Conservation (phyloP, 108 stramenopile species). For the Fragilaria crotonensis region DNA sequence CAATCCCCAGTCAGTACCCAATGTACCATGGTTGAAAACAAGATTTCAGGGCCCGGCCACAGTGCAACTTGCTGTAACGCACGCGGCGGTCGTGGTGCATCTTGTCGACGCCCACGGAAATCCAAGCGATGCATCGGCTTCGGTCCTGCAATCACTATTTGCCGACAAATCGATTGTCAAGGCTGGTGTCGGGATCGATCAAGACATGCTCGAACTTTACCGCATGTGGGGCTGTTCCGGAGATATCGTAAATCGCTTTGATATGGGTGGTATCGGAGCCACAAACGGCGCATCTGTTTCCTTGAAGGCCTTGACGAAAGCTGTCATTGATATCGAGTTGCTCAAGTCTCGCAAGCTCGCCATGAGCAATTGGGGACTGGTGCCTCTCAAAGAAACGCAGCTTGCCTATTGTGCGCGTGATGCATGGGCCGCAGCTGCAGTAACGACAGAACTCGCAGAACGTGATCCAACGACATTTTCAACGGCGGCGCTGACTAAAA, state of each 20-base stretch:
- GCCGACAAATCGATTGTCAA: conserved; percentile 22
- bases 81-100: conserved; percentile 52
- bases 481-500: conserved; percentile 21
- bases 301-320: conserved; percentile 34
- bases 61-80: conserved; percentile 54
- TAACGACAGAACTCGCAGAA: conserved; percentile 29
- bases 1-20: conserved; percentile 6
- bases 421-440: conserved; percentile 75
- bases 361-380: conserved; percentile 47
- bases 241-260: conserved; percentile 36
- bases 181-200: conserved; percentile 9
- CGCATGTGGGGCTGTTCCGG: neutral
- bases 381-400: conserved; percentile 48
- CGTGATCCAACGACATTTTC: conserved; percentile 22
- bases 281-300: conserved; percentile 14
- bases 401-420: conserved; percentile 67
- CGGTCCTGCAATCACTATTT: conserved; percentile 31
- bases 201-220: conserved; percentile 12
- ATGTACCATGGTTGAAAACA: conserved; percentile 23
- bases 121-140: conserved; percentile 24
- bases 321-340: conserved; percentile 41
- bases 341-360: conserved; percentile 42
- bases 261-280: conserved; percentile 36
- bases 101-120: conserved; percentile 22
- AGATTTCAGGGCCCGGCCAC: conserved; percentile 45